phyloP scores from a whole-genome alignment of 2,329 filamentous ascomycete species.

The Pyrenochaeta sp. region DNA sequence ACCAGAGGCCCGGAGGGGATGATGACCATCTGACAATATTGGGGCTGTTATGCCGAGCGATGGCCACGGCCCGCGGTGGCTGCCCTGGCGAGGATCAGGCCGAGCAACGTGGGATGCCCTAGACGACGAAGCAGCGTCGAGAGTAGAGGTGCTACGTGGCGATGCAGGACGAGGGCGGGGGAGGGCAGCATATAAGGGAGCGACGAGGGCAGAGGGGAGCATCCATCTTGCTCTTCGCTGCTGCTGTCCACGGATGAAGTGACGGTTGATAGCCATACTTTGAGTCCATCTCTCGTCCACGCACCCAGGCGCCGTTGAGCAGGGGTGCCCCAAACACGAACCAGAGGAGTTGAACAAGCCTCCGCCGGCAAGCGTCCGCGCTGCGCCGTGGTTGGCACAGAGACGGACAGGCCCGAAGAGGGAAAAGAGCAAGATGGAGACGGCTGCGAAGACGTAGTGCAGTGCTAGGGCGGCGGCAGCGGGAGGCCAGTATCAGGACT shows the following conservation, averaged over 20 bases:
- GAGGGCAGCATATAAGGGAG: slow-evolving; percentile 9
- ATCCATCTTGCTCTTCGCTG: too few species aligned
- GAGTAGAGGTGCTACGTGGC: slow-evolving; percentile 19
- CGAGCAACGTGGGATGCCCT: slow-evolving; percentile 8
- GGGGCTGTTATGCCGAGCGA: slow-evolving; percentile 10
- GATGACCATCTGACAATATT: slow-evolving; percentile 3
- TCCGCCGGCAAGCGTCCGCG: slow-evolving; percentile 16
- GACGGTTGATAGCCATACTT: too few species aligned
- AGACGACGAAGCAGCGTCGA: slow-evolving; percentile 8
- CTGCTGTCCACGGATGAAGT: too few species aligned
- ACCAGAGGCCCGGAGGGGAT: too few species aligned
- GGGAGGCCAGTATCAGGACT: too few species aligned
- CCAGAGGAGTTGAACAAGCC: too few species aligned
- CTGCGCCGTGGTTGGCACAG: slow-evolving; percentile 13
- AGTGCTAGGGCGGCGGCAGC: too few species aligned
- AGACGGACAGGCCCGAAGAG: neutral
- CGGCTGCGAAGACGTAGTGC: too few species aligned
- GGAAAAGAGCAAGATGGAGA: too few species aligned
- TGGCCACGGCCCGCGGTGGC: slow-evolving; percentile 10
- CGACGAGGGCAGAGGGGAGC: too few species aligned
- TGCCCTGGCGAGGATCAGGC: neutral
- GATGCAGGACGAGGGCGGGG: slow-evolving; percentile 13
- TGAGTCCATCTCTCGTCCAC: too few species aligned
- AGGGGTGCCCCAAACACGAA: too few species aligned
- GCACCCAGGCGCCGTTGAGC: slow-evolving; percentile 14